These are phyloP conservation scores for Blepharisma stoltei DNA, from an alignment of 73 alveolate genomes.

Conservation along the genomic window DNA sequence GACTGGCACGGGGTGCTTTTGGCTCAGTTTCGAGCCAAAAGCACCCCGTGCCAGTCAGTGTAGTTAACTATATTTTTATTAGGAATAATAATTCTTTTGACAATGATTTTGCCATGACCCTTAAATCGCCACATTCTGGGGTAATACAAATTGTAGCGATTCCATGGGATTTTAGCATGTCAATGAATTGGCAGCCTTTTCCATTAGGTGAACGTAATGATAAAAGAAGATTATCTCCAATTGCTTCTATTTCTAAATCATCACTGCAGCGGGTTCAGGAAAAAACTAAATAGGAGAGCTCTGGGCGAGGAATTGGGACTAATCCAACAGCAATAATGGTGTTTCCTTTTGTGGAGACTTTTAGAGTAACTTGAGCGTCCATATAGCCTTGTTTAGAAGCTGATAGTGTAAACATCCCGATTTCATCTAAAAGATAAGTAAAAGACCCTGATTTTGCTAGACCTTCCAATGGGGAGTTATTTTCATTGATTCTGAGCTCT, in stretches of 20 bases:
- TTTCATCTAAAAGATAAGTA: neutral
- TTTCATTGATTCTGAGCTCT: neutral
- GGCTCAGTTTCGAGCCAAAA: too few species aligned
- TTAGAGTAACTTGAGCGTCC: neutral
- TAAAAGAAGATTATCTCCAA: too few species aligned
- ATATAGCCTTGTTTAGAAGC: neutral
- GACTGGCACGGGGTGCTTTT: too few species aligned
- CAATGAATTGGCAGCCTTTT: constrained; percentile 11
- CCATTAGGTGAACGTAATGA: neutral
- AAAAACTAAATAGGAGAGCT: neutral
- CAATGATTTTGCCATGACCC: neutral
- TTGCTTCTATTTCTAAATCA: constrained; percentile 3
- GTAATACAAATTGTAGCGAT: neutral
- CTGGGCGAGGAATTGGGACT: neutral
- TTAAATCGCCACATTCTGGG: neutral
- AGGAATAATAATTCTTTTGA: constrained; percentile 22
- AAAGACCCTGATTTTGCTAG: neutral
- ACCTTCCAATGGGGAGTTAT: neutral
- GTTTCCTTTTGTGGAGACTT: neutral
- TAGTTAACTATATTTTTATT: too few species aligned
- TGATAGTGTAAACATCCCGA: neutral
- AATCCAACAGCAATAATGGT: neutral
- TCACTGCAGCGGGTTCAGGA: neutral
- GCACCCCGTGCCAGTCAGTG: too few species aligned
- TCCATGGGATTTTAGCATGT: constrained; percentile 4